Conservation (phyloP, 2,329 filamentous ascomycete genomes). For the Aureobasidium uvarum region DNA sequence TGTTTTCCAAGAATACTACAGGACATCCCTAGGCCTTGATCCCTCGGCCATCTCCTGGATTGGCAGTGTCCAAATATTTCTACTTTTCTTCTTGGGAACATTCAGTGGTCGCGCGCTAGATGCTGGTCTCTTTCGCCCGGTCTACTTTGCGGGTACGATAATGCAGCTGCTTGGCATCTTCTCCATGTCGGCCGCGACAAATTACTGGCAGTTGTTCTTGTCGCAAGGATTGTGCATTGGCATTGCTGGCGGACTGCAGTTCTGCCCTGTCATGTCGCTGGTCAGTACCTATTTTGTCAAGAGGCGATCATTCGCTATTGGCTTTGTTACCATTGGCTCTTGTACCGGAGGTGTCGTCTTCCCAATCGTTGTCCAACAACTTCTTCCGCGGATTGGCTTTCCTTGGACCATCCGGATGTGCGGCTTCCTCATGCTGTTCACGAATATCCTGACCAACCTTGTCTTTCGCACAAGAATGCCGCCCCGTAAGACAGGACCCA, state of each 20-base stretch:
- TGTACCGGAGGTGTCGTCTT: constrained; percentile 63
- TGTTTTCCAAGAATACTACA: constrained; percentile 51
- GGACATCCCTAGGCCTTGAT: constrained; percentile 33
- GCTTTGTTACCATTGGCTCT: constrained; percentile 57
- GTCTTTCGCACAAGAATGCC: constrained; percentile 41
- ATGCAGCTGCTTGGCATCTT: constrained; percentile 45
- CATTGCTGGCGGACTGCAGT: constrained; percentile 46
- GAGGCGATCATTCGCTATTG: constrained; percentile 39
- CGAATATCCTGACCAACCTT: constrained; percentile 34
- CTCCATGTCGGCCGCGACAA: constrained; percentile 43
- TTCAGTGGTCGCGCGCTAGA: constrained; percentile 27
- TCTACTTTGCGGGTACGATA: constrained; percentile 41
- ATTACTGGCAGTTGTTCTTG: constrained; percentile 50
- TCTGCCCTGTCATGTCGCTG: constrained; percentile 41
- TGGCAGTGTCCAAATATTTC: constrained; percentile 31
- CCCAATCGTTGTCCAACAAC: constrained; percentile 53
- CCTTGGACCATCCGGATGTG: constrained; percentile 59
- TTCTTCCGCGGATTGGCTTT: constrained; percentile 61
- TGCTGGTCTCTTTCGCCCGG: constrained; percentile 36
- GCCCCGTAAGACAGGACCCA: constrained; percentile 40
- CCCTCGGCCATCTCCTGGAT: constrained; percentile 41
- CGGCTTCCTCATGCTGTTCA: constrained; percentile 52
- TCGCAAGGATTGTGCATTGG: constrained; percentile 51
- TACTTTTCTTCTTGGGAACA: constrained; percentile 30
- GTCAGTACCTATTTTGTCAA: constrained; percentile 42